Evolutionary conservation across 768 basidiomycete genomes (phyloP).

Genomic region (Rhodotorula sphaerocarpa): DNA sequence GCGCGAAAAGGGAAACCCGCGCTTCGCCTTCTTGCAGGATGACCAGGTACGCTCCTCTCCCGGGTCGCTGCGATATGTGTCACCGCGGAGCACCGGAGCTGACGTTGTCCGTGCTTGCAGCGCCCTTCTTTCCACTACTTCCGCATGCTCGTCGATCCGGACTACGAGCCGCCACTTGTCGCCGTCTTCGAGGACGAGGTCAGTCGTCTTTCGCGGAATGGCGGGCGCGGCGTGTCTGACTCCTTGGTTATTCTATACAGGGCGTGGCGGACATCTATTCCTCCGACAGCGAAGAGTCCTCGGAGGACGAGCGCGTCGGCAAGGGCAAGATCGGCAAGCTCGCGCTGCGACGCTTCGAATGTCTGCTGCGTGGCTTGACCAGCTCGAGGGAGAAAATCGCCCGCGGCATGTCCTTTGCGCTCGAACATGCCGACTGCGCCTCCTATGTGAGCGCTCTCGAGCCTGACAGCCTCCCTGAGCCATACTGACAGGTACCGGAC

Average conservation of each 20-base stretch:
- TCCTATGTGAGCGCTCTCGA: conserved; percentile 62
- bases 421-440: conserved; percentile 93
- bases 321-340: conserved; percentile 70
- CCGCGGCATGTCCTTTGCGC: conserved; percentile 90
- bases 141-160: conserved; percentile 42
- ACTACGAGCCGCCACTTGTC: conserved; percentile 44
- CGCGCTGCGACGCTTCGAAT: conserved; percentile 76
- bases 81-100: neutral
- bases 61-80: neutral
- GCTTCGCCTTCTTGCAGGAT: conserved; percentile 81
- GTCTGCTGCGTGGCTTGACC: conserved; percentile 75
- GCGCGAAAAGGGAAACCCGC: conserved; percentile 87
- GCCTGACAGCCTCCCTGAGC: too few relatives aligned
- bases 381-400: conserved; percentile 85
- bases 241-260: conserved; percentile 23
- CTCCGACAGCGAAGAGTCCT: conserved; percentile 80
- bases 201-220: conserved; percentile 8
- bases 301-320: conserved; percentile 68
- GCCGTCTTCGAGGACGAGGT: conserved; percentile 45
- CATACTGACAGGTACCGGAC: too few relatives aligned
- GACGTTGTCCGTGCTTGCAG: conserved; percentile 32
- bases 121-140: conserved; percentile 47
- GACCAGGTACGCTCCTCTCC: conserved; percentile 41
- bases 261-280: conserved; percentile 44
- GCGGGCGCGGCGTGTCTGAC: neutral